Percentiles rank a stretch among this genome's conserved stretches.
These are phyloP conservation scores for Cladosporium sphaerospermum DNA, from an alignment of 2,329 filamentous ascomycete species.

Conservation along the genomic window DNA sequence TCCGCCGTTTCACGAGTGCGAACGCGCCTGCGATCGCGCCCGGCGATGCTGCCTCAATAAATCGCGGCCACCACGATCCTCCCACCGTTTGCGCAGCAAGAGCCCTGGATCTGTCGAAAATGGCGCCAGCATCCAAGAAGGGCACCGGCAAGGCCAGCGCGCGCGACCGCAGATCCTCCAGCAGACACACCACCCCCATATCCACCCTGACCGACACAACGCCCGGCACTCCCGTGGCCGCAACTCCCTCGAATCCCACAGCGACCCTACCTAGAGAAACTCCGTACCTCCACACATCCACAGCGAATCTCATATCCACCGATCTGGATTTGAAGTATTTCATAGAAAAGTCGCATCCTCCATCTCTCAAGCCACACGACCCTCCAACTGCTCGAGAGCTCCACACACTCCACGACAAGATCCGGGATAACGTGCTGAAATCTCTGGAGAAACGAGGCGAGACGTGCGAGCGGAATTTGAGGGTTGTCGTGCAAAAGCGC, in stretches of 20 bases:
- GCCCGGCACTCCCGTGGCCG: slow-evolving; percentile 45
- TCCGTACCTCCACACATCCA: slow-evolving; percentile 58
- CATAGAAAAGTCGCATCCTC: slow-evolving; percentile 54
- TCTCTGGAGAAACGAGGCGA: slow-evolving; percentile 49
- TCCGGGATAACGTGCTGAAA: slow-evolving; percentile 50
- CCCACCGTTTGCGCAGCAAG: too few species aligned
- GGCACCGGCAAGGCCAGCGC: slow-evolving; percentile 24
- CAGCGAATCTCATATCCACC: slow-evolving; percentile 44
- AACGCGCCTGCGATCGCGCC: not conserved
- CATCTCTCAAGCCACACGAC: slow-evolving; percentile 34
- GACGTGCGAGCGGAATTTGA: slow-evolving; percentile 67
- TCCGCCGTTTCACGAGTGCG: not conserved
- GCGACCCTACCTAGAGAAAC: slow-evolving; percentile 43
- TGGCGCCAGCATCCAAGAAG: slow-evolving; percentile 26
- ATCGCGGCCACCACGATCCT: too few species aligned
- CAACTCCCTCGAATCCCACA: slow-evolving; percentile 56
- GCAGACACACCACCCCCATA: slow-evolving; percentile 72
- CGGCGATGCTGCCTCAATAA: too few species aligned
- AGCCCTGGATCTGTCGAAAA: not conserved
- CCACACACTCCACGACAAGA: slow-evolving; percentile 57
- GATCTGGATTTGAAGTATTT: slow-evolving; percentile 63
- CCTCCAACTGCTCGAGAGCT: slow-evolving; percentile 56
- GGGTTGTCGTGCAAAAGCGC: slow-evolving; percentile 59
- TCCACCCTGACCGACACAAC: slow-evolving; percentile 38
- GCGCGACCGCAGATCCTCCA: slow-evolving; percentile 59